Evolutionary conservation across 345 rosid genomes (phyloP).

Genomic region (Ailanthus altissimus): DNA sequence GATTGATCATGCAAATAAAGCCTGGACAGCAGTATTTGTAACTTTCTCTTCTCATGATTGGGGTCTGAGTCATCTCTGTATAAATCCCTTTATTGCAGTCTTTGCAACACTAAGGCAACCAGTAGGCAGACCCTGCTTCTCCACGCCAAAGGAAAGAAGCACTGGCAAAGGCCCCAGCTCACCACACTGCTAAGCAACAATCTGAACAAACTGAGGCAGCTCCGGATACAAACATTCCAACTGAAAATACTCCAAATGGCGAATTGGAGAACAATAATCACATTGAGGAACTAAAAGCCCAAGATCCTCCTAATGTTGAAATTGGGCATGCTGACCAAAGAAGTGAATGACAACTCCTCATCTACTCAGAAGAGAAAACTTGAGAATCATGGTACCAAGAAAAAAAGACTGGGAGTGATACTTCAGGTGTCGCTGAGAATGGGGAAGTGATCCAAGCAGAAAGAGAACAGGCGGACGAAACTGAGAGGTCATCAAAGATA

Average conservation of each 20-base stretch:
- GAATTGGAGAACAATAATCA: constrained; percentile 22
- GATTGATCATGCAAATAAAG: neutral
- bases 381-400: constrained; percentile 19
- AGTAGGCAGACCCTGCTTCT: constrained; percentile 82
- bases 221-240: constrained; percentile 34
- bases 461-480: constrained; percentile 22
- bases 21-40: neutral
- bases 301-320: constrained; percentile 27
- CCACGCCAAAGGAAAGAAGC: constrained; percentile 97
- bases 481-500: constrained; percentile 41
- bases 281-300: constrained; percentile 36
- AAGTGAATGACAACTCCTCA: constrained; percentile 36
- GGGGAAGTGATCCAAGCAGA: constrained; percentile 47
- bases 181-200: constrained; percentile 60
- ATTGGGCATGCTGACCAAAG: constrained; percentile 14
- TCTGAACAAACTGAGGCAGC: constrained; percentile 41
- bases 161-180: constrained; percentile 71
- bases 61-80: neutral
- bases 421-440: constrained; percentile 28
- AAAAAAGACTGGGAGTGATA: constrained; percentile 19
- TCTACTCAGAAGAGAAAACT: constrained; percentile 59
- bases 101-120: constrained; percentile 80
- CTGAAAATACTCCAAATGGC: constrained; percentile 34
- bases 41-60: neutral
- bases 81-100: constrained; percentile 40